Evolutionary conservation across 139 green algal species (phyloP).

Genomic region (Coccomyxa sp.): DNA sequence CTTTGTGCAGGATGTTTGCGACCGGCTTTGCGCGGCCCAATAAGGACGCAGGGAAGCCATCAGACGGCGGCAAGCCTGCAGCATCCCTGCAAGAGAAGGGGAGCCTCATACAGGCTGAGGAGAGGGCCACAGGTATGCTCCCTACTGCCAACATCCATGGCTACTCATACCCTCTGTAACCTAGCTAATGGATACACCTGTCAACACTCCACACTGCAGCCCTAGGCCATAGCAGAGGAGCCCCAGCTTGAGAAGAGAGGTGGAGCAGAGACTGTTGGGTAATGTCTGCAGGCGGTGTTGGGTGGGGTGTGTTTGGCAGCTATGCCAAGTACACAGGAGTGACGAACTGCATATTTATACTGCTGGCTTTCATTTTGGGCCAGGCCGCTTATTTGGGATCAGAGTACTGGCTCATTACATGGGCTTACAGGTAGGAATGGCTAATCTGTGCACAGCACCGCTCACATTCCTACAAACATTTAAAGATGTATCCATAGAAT

Average conservation of each 20-base stretch:
- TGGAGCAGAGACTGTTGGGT: neutral
- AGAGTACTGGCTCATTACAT: conserved; percentile 67
- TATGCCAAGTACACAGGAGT: conserved; percentile 37
- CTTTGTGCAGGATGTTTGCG: no score
- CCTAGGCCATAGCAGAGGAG: neutral
- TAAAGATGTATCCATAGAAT: no score
- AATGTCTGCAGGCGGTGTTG: conserved; percentile 41
- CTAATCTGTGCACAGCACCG: no score
- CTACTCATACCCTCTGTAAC: neutral
- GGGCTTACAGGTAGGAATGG: conserved; percentile 21
- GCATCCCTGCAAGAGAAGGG: neutral
- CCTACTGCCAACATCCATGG: neutral
- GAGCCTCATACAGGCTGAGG: conserved; percentile 28
- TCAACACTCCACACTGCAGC: no score
- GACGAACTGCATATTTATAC: conserved; percentile 17
- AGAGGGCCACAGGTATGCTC: neutral
- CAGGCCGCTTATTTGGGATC: conserved; percentile 53
- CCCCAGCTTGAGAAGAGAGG: neutral
- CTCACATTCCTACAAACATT: no score
- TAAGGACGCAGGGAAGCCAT: no score
- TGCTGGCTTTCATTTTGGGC: conserved; percentile 46
- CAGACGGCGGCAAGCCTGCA: neutral
- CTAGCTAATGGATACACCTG: no score
- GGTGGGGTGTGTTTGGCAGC: conserved; percentile 51
- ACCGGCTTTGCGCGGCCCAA: no score